Conservation (phyloP, 75 land plant genomes). For the Chamaecyparis obtusa region DNA sequence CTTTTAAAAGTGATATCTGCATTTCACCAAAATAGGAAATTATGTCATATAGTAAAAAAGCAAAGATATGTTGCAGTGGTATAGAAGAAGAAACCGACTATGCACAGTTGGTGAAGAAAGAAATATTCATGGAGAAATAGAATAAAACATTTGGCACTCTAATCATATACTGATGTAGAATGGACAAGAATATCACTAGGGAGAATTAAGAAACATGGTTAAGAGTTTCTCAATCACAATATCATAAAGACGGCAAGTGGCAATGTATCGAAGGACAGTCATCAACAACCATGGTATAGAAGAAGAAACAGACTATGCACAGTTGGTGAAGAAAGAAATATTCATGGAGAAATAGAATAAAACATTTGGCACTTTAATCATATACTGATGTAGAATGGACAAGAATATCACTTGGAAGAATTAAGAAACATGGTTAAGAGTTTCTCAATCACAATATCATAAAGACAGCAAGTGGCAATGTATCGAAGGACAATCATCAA, state of each 20-base stretch:
- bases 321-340: neutral
- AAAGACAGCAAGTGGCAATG: neutral
- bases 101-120: neutral
- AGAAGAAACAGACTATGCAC: neutral
- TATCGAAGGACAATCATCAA: neutral
- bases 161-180: neutral
- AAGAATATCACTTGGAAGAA: neutral
- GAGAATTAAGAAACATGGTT: neutral
- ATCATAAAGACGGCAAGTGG: neutral
- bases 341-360: neutral
- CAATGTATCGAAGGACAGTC: too few relatives aligned
- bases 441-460: neutral
- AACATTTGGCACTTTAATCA: neutral
- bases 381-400: neutral
- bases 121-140: neutral
- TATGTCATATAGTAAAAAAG: neutral
- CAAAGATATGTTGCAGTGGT: neutral
- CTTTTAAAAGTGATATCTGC: constrained; percentile 19
- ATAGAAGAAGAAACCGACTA: neutral
- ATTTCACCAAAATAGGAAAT: neutral
- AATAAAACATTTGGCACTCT: neutral
- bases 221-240: neutral
- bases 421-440: neutral
- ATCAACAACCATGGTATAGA: too few relatives aligned
- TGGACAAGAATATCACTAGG: neutral